Conservation (phyloP, 2,329 filamentous ascomycete species). For the Ascochyta rabiei region DNA sequence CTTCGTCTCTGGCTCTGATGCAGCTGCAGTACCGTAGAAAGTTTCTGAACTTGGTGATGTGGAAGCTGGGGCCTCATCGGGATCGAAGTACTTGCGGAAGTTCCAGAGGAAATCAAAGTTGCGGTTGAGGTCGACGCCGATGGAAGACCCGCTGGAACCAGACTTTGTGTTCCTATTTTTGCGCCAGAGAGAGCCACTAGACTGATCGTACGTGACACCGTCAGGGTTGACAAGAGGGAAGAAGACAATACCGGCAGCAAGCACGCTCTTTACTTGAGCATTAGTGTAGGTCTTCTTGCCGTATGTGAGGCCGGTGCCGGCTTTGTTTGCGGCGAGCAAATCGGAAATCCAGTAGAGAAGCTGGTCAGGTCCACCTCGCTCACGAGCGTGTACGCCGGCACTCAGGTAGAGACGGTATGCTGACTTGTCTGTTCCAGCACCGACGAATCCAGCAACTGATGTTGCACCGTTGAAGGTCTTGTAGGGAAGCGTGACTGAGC, state of each 20-base stretch:
- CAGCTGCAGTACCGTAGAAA: constrained; percentile 59
- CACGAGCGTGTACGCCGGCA: constrained; percentile 62
- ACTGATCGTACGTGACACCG: constrained; percentile 45
- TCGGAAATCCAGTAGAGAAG: constrained; percentile 65
- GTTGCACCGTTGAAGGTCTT: constrained; percentile 53
- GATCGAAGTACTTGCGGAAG: constrained; percentile 55
- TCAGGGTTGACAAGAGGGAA: constrained; percentile 47
- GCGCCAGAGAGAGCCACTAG: constrained; percentile 41
- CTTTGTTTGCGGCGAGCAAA: constrained; percentile 60
- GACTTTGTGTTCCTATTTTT: constrained; percentile 51
- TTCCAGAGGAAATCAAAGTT: constrained; percentile 64
- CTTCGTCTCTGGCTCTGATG: constrained; percentile 63
- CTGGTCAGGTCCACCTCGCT: constrained; percentile 63
- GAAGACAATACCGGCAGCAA: constrained; percentile 62
- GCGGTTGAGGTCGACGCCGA: constrained; percentile 46
- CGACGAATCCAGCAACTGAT: constrained; percentile 53
- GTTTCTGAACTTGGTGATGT: constrained; percentile 53
- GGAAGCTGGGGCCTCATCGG: constrained; percentile 49
- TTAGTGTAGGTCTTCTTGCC: constrained; percentile 60
- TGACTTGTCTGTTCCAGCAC: constrained; percentile 51
- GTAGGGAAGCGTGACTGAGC: constrained; percentile 52
- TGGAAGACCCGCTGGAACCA: constrained; percentile 34
- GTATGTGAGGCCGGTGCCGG: constrained; percentile 58
- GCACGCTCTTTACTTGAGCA: constrained; percentile 58
- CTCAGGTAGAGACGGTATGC: constrained; percentile 58